Conservation (phyloP, 73 alveolate genomes). For the Tetrahymena elliotti region DNA sequence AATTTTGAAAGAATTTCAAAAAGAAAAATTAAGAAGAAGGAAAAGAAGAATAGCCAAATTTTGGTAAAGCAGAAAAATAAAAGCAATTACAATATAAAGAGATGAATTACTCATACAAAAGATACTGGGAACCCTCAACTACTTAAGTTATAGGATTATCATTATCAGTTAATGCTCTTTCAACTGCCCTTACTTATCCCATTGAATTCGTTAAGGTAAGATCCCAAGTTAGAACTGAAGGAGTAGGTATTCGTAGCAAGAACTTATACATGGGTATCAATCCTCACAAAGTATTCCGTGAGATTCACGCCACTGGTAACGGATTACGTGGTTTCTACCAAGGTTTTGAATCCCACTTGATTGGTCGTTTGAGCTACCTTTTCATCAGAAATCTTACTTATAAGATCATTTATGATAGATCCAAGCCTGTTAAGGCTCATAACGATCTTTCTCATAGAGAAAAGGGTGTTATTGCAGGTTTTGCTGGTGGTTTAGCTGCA, state of each 20-base stretch:
- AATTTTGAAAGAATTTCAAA: neutral
- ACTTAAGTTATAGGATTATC: slow-evolving; percentile 24
- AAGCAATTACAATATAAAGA: neutral
- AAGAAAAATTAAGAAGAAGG: neutral
- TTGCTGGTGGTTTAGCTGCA: slow-evolving; percentile 44
- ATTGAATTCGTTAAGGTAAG: slow-evolving; percentile 38
- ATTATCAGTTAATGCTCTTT: slow-evolving; percentile 27
- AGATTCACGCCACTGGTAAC: slow-evolving; percentile 42
- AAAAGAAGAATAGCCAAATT: neutral
- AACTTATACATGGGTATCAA: slow-evolving; percentile 25
- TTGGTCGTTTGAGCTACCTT: slow-evolving; percentile 32
- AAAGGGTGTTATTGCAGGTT: slow-evolving; percentile 32
- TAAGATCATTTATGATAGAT: slow-evolving; percentile 34
- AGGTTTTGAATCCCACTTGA: slow-evolving; percentile 34
- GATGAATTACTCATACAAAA: slow-evolving; percentile 43
- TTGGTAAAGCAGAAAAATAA: neutral
- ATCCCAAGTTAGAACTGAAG: slow-evolving; percentile 36
- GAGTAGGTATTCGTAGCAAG: slow-evolving; percentile 19
- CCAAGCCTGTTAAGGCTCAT: slow-evolving; percentile 31
- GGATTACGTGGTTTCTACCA: slow-evolving; percentile 30
- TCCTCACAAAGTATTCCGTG: slow-evolving; percentile 38
- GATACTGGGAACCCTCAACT: slow-evolving; percentile 48
- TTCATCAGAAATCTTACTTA: slow-evolving; percentile 40
- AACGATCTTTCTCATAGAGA: slow-evolving; percentile 39
- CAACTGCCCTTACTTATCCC: slow-evolving; percentile 27